Percentiles rank a stretch among this genome's conserved stretches.
phyloP scores from a whole-genome alignment of 805 yeast genomes.

The Yarrowia yakushimensis region DNA sequence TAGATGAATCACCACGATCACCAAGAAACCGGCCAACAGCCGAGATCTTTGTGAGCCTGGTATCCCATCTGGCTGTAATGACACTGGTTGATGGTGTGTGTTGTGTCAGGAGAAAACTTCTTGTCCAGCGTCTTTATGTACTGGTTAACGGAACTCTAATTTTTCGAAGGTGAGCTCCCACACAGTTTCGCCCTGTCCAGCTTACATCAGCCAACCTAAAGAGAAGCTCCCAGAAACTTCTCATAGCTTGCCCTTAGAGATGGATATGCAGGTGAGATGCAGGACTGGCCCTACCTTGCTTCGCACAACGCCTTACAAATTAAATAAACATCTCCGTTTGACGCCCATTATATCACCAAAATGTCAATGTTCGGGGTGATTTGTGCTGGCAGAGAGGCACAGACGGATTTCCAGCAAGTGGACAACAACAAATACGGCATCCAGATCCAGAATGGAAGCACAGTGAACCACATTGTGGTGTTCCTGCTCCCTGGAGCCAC shows the following conservation, averaged over 20 bases:
- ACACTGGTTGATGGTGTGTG: not conserved
- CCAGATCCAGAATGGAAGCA: slow-evolving; percentile 57
- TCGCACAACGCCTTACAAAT: slow-evolving; percentile 1
- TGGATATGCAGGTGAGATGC: slow-evolving; percentile 6
- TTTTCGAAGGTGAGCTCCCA: not conserved
- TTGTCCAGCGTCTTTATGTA: not conserved
- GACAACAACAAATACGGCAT: slow-evolving; percentile 66
- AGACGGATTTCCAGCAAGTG: slow-evolving; percentile 51
- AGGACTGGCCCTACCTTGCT: not conserved
- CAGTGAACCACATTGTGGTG: slow-evolving; percentile 73
- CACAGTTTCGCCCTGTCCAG: not conserved
- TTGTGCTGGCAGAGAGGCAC: slow-evolving; percentile 59
- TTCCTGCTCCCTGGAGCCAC: slow-evolving; percentile 73
- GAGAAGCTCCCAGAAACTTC: slow-evolving; percentile 23
- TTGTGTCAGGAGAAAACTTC: not conserved
- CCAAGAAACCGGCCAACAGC: not conserved
- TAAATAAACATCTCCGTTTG: not conserved
- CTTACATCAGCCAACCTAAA: not conserved
- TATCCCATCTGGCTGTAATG: not conserved
- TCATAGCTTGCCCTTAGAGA: not conserved
- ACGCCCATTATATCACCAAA: not conserved
- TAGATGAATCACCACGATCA: not conserved
- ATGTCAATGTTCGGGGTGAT: slow-evolving; percentile 65
- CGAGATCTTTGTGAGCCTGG: not conserved
- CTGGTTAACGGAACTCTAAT: not conserved